These are phyloP conservation scores for Hypomontagnella monticulosa DNA, from an alignment of 495 filamentous ascomycete species.

Conservation along the genomic window DNA sequence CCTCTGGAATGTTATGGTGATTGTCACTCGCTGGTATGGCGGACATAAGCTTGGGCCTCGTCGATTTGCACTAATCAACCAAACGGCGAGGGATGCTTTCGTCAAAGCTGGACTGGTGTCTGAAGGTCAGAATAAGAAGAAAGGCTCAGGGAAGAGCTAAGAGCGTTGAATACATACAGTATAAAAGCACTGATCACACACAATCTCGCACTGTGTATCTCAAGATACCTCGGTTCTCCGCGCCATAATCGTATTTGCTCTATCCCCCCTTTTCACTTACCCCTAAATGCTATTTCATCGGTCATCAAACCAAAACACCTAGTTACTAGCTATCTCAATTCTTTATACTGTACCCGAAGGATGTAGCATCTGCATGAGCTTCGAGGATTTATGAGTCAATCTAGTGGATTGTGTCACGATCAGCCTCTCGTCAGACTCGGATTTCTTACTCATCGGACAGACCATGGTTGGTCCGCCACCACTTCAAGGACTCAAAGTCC, in stretches of 20 bases:
- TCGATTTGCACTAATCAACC: slow-evolving; percentile 88
- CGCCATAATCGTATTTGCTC: slow-evolving; percentile 3
- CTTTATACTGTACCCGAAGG: not conserved
- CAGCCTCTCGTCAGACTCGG: not conserved
- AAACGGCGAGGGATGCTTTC: slow-evolving; percentile 84
- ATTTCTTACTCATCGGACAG: not conserved
- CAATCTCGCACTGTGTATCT: slow-evolving; percentile 14
- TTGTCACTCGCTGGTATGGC: slow-evolving; percentile 97
- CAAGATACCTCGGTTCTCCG: slow-evolving; percentile 33
- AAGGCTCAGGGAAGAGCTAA: slow-evolving; percentile 49
- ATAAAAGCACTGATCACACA: slow-evolving; percentile 22
- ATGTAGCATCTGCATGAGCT: not conserved
- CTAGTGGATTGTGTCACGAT: slow-evolving; percentile 1
- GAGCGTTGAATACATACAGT: slow-evolving; percentile 3
- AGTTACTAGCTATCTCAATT: not conserved
- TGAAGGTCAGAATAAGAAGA: slow-evolving; percentile 68
- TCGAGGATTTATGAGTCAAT: not conserved
- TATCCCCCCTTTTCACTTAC: not conserved
- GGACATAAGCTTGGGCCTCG: slow-evolving; percentile 87
- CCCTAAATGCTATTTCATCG: not conserved
- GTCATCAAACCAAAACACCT: no score
- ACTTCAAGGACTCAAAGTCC: slow-evolving; percentile 77
- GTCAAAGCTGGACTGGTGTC: slow-evolving; percentile 76
- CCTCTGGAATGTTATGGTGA: slow-evolving; percentile 88
- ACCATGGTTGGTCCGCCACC: slow-evolving; percentile 66